Base-by-base conservation (phyloP, 2,329 filamentous ascomycete genomes). In the Pestalotiopsis sp. region DNA sequence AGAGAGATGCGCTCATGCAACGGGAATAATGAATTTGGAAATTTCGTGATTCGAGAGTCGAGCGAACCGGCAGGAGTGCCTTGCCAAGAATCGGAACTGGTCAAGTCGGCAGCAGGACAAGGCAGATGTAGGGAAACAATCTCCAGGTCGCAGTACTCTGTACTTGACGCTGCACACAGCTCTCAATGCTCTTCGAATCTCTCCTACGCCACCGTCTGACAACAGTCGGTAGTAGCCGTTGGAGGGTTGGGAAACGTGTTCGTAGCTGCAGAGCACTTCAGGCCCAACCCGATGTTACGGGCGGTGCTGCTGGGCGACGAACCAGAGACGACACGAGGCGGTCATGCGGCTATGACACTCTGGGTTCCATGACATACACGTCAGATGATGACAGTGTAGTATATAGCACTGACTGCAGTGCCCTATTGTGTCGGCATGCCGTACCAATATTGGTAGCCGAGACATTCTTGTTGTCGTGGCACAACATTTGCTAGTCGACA, bases 271-370 rank as follows among this genome's bases (percentile, higher is more conserved):
- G 9, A 52, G 45, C 45, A 52, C 45, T 52, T 52, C 45, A 52
- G 45, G 45, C 17, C 45, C 20, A 17, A 52, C 17, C 7, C 20
- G 17, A n/a, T 23, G 45, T 17, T 11, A 20, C 45, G 45, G 45
- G 45, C 45, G 45, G 17, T 17, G 17, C 45, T n/a, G 20, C 17
- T n/a, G 7, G 23, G 57, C 57, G 27, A 39, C 59, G 31, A 39
- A 62, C 59, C 27, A 62, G 36, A 62, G 25, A 62, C 45, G 27
- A n/a, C 31, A 20, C 11, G 14, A 12, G 59, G 59, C 59, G 59
- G 59, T 62, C 59, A 62, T 62, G 59, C 59, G 58, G 59, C 27
- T 62, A 36, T n/a, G 36, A 52, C 31, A 52, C 45, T n/a, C 17
- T 52, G 45, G 41, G 45, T 52, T 52, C 45, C 17, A 38, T 39